Percentiles rank a stretch among this genome's conserved stretches.
Evolutionary conservation across 2,329 filamentous ascomycete species (phyloP).

Genomic region (Calonectria honghensis): DNA sequence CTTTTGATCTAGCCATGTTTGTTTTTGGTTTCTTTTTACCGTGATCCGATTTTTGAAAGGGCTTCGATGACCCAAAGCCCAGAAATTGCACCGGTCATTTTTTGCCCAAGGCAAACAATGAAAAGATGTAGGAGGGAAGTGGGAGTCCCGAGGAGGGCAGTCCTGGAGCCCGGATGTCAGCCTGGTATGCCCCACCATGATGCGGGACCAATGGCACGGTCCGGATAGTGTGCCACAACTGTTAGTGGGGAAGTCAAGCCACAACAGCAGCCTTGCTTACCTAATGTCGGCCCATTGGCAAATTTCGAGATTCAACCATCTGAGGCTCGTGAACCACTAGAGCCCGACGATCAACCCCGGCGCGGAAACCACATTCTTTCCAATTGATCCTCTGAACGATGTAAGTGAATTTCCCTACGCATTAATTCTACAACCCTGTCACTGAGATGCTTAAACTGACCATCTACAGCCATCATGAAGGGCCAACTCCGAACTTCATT

Average conservation of each 20-base stretch:
- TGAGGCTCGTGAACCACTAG: slow-evolving; percentile 43
- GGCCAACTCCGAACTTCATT: slow-evolving; percentile 58
- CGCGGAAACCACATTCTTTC: slow-evolving; percentile 46
- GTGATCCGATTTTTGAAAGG: neutral
- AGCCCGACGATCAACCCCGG: slow-evolving; percentile 45
- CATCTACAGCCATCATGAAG: slow-evolving; percentile 56
- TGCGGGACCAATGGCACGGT: slow-evolving; percentile 39
- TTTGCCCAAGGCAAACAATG: slow-evolving; percentile 23
- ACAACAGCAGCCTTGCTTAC: slow-evolving; percentile 58
- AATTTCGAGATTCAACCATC: slow-evolving; percentile 56
- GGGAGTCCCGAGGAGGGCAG: slow-evolving; percentile 43
- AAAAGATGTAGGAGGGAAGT: slow-evolving; percentile 45
- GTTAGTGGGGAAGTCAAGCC: slow-evolving; percentile 16
- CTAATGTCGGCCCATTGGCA: slow-evolving; percentile 53
- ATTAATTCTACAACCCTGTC: neutral
- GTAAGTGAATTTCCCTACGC: slow-evolving; percentile 37
- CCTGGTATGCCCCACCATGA: slow-evolving; percentile 47
- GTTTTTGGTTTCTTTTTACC: slow-evolving; percentile 6
- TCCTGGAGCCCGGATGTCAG: slow-evolving; percentile 48
- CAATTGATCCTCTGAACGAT: slow-evolving; percentile 49
- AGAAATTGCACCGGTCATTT: neutral
- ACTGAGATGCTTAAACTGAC: slow-evolving; percentile 36
- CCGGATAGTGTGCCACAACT: slow-evolving; percentile 44
- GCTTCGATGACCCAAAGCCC: slow-evolving; percentile 11
- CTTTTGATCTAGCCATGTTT: slow-evolving; percentile 44